Base-by-base conservation (phyloP, 139 green algal species). In the Nannochloris sp. region DNA sequence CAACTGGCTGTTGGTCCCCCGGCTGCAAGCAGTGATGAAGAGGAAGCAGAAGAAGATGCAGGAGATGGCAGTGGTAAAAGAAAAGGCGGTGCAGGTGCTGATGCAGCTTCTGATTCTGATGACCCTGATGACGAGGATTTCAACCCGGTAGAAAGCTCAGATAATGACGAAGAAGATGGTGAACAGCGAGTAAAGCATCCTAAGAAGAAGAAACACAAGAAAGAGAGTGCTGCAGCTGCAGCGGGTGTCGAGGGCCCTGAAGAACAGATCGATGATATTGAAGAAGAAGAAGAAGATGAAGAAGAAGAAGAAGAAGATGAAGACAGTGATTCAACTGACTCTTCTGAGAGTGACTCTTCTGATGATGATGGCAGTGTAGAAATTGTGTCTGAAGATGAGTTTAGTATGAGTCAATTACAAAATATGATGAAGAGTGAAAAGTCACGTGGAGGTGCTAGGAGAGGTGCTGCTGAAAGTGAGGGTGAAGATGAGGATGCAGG, bases 41-140 rank as follows among this genome's bases (percentile, higher is more conserved):
- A 62, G 24, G 57, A 55, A 9, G 6, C 13, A 9, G 6, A 54
- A n/a, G 15, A 51, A 37, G 24, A 61, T 14, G 10, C 34, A 19
- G 32, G 31, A 54, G 35, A 30, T 15, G 12, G 33, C 23, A 14
- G 53, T 39, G 54, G 34, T 31, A 6, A 42, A 12, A 23, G 56
- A 54, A 61, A 42, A 32, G 6, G 46, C 24, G 25, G 46, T 24
- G n/a, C 39, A 35, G 33, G 37, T 13, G 38, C 35, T 39, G n/a
- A 14, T 36, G 14, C 53, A 71, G 3, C 67, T 57, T 7, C 62
- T 27, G 68, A 71, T 37, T 34, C 44, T 23, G 67, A 74, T 42
- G 67, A 65, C n/a, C n/a, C 56, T 15, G 32, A 77, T 48, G 70
- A 77, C 10, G 63, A 77, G 4, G 70, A 77, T 34, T 77, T 72